phyloP scores from a whole-genome alignment of 2,329 filamentous ascomycete genomes.

The Daldinia sp. region DNA sequence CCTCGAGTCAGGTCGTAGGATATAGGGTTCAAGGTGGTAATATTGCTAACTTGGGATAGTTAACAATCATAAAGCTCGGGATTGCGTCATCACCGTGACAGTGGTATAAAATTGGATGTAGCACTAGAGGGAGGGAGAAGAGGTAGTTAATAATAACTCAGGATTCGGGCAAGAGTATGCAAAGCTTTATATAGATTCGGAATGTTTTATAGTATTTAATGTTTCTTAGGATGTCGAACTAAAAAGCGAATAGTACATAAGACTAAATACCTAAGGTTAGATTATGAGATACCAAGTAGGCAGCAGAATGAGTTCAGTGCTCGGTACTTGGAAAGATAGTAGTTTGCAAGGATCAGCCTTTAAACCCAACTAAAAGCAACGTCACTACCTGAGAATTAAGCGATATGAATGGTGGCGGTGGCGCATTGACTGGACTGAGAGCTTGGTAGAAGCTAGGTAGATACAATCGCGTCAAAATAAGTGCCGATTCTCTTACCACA shows the following conservation, averaged over 20 bases:
- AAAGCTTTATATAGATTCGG: neutral
- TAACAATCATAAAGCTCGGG: constrained; percentile 20
- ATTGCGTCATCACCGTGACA: constrained; percentile 33
- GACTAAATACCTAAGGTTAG: neutral
- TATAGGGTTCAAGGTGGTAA: constrained; percentile 3
- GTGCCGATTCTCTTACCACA: too few relatives aligned
- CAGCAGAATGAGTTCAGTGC: neutral
- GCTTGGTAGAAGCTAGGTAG: too few relatives aligned
- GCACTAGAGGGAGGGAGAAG: neutral
- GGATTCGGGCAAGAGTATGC: too few relatives aligned
- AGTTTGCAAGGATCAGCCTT: neutral
- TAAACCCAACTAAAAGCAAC: neutral
- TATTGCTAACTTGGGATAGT: constrained; percentile 13
- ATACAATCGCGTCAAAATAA: too few relatives aligned
- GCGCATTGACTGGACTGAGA: neutral
- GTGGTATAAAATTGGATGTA: neutral
- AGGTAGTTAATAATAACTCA: too few relatives aligned
- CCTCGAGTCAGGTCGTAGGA: neutral
- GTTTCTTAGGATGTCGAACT: neutral
- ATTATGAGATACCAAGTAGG: neutral
- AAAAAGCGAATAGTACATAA: neutral
- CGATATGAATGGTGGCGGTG: neutral
- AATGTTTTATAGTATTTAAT: neutral
- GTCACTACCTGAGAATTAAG: neutral
- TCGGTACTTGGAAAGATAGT: neutral